phyloP scores from a whole-genome alignment of 1,284 basidiomycete species.

The Leccinum olivaceoglutinosum region DNA sequence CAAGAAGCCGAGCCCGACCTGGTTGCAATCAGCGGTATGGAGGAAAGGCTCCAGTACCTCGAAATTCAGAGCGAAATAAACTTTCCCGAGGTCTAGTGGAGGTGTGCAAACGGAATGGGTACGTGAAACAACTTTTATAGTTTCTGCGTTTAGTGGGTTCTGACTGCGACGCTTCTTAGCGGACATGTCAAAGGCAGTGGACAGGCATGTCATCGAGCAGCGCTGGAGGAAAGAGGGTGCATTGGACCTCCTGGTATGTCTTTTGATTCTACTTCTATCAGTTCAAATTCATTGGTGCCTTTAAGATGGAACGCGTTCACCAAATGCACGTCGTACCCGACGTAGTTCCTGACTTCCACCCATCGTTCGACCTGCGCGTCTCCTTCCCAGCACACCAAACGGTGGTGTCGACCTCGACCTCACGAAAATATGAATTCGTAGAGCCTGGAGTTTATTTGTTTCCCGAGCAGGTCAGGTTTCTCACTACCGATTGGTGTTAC shows the following conservation, averaged over 20 bases:
- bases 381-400: conserved; percentile 38
- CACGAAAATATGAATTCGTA: conserved; percentile 46
- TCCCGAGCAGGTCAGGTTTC: conserved; percentile 52
- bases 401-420: conserved; percentile 28
- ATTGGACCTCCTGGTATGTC: conserved; percentile 77
- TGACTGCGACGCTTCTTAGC: conserved; percentile 33
- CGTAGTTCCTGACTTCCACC: conserved; percentile 67
- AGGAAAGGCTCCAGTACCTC: conserved; percentile 43
- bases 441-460: conserved; percentile 68
- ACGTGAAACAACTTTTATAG: conserved; percentile 26
- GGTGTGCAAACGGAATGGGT: conserved; percentile 74
- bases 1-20: conserved; percentile 32
- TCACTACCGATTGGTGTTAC: not conserved
- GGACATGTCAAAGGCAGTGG: conserved; percentile 62
- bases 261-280: not conserved
- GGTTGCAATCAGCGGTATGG: conserved; percentile 34
- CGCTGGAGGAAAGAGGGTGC: conserved; percentile 82
- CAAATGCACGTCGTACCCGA: conserved; percentile 92
- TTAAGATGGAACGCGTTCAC: conserved; percentile 84
- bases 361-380: conserved; percentile 70
- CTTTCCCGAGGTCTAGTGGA: conserved; percentile 74
- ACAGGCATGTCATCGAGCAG: conserved; percentile 79
- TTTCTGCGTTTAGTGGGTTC: not conserved
- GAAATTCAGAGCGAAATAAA: conserved; percentile 70
- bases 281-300: not conserved